Conservation (phyloP, 805 yeast genomes). For the Wickerhamomyces bovis region DNA sequence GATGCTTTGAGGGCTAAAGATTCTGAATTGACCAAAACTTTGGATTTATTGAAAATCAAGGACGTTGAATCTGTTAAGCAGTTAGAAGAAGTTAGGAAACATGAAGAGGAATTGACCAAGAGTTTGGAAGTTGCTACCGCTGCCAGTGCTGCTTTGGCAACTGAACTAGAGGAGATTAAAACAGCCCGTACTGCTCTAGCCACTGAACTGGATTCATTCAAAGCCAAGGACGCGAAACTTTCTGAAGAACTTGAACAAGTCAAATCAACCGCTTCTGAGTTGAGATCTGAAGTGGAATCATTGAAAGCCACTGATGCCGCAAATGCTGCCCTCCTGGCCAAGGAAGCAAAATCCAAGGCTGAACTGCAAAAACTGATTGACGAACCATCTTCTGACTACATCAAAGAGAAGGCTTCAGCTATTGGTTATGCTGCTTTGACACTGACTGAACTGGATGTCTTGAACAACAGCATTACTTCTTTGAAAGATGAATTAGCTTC, state of each 20-base stretch:
- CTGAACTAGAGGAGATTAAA: not conserved
- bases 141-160: not conserved
- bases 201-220: not conserved
- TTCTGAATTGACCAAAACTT: constrained; percentile 1
- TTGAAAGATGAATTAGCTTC: constrained; percentile 14
- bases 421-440: not conserved
- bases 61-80: not conserved
- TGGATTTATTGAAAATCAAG: not conserved
- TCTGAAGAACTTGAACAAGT: constrained; percentile 2
- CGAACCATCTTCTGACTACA: constrained; percentile 28
- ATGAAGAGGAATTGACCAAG: not conserved
- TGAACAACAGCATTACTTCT: constrained; percentile 6
- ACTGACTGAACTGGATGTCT: constrained; percentile 1
- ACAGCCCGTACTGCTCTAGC: not conserved
- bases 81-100: not conserved
- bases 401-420: constrained; percentile 23
- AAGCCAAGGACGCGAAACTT: not conserved
- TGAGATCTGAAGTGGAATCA: not conserved
- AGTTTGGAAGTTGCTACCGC: not conserved
- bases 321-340: not conserved
- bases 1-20: constrained; percentile 1
- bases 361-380: constrained; percentile 9
- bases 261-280: not conserved
- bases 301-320: constrained; percentile 2
- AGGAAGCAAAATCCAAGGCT: constrained; percentile 1